phyloP scores from a whole-genome alignment of 331 rosid genomes.

The Acacia concinna region DNA sequence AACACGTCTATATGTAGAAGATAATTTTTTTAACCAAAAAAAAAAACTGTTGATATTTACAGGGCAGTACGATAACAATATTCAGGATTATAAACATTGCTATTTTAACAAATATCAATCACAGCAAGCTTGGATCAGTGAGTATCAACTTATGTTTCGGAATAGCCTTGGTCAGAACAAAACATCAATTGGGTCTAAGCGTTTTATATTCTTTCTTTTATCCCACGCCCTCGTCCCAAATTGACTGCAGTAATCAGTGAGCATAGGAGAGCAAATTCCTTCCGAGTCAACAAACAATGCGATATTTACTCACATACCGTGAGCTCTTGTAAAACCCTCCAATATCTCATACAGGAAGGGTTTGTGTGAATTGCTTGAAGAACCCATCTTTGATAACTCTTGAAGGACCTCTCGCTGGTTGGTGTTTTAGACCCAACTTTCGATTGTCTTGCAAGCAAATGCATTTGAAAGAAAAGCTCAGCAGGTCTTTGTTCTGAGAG shows the following conservation, averaged over 20 bases:
- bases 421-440: constrained; percentile 36
- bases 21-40: neutral
- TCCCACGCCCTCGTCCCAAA: neutral
- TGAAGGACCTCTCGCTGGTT: constrained; percentile 44
- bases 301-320: constrained; percentile 28
- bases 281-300: neutral
- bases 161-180: neutral
- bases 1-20: neutral
- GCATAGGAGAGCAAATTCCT: neutral
- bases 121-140: neutral
- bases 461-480: constrained; percentile 89
- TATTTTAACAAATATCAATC: neutral
- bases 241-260: neutral
- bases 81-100: neutral
- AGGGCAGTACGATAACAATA: neutral
- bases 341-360: constrained; percentile 82
- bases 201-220: neutral
- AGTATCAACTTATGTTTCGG: neutral
- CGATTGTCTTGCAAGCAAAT: constrained; percentile 65
- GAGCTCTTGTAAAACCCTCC: constrained; percentile 67
- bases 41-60: neutral
- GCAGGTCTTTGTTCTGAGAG: constrained; percentile 74
- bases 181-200: neutral
- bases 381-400: constrained; percentile 74
- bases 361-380: constrained; percentile 78